Conservation (phyloP, 306 rosid genomes). For the Cercis canadensis region DNA sequence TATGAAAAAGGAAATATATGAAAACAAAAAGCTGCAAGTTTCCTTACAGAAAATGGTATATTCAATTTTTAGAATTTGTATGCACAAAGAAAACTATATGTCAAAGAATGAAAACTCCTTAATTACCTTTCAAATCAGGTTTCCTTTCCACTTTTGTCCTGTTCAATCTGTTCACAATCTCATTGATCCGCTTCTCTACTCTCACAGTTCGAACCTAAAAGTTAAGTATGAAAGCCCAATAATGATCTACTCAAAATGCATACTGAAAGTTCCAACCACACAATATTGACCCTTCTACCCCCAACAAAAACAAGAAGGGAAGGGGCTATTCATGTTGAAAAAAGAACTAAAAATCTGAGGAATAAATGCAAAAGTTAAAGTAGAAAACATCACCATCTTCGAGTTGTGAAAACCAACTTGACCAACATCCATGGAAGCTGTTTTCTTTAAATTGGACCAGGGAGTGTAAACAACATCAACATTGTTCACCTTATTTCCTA, state of each 20-base stretch:
- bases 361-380: conserved; percentile 9
- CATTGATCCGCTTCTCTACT: conserved; percentile 93
- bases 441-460: conserved; percentile 97
- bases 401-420: conserved; percentile 94
- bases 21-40: neutral
- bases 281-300: conserved; percentile 21
- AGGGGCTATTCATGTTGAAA: neutral
- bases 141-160: conserved; percentile 89
- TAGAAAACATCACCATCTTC: conserved; percentile 61
- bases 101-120: conserved; percentile 1
- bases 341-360: neutral
- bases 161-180: conserved; percentile 87
- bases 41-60: neutral
- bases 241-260: conserved; percentile 33
- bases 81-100: neutral
- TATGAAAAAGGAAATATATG: neutral
- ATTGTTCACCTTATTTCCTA: conserved; percentile 96
- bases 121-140: conserved; percentile 92
- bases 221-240: conserved; percentile 36
- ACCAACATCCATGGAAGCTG: conserved; percentile 97
- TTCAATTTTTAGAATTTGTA: neutral
- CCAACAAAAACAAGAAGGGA: neutral
- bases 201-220: conserved; percentile 84
- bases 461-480: conserved; percentile 96
- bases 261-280: neutral